Conservation (phyloP, 2,329 filamentous ascomycete species). For the Penicillium expansum region DNA sequence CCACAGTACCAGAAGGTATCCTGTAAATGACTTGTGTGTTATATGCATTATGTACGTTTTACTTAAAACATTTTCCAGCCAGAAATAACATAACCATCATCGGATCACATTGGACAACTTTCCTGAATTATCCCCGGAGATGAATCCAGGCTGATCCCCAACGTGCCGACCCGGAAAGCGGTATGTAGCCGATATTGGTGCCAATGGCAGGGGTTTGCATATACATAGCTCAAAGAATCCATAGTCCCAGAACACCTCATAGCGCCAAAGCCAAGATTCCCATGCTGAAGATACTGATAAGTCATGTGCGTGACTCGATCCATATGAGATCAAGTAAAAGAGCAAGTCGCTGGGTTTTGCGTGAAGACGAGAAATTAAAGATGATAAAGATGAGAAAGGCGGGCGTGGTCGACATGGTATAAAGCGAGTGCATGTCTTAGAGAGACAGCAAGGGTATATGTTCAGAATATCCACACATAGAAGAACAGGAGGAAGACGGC, state of each 20-base stretch:
- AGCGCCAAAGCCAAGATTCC: slow-evolving; percentile 5
- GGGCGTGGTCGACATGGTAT: not conserved
- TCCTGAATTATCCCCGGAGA: not conserved
- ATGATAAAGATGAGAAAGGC: not conserved
- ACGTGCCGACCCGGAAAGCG: not conserved
- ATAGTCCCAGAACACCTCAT: slow-evolving; percentile 1
- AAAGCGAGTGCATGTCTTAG: not conserved
- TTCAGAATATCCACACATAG: slow-evolving; percentile 86
- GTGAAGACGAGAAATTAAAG: not conserved
- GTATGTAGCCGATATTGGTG: not conserved
- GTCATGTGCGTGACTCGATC: not conserved
- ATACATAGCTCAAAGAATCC: slow-evolving; percentile 2
- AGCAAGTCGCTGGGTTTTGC: not conserved
- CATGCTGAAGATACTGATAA: slow-evolving; percentile 2
- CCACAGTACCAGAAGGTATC: not conserved
- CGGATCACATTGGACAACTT: not conserved
- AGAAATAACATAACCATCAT: not conserved
- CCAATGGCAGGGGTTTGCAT: not conserved
- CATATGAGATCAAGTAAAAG: not conserved
- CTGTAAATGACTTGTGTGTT: no score
- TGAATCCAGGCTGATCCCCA: not conserved
- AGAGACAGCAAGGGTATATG: slow-evolving; percentile 9
- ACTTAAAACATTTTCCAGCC: not conserved
- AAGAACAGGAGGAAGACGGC: slow-evolving; percentile 79
- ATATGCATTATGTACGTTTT: slow-evolving; percentile 1